Base-by-base conservation (phyloP, 768 basidiomycete species). In the Russula sp. region DNA sequence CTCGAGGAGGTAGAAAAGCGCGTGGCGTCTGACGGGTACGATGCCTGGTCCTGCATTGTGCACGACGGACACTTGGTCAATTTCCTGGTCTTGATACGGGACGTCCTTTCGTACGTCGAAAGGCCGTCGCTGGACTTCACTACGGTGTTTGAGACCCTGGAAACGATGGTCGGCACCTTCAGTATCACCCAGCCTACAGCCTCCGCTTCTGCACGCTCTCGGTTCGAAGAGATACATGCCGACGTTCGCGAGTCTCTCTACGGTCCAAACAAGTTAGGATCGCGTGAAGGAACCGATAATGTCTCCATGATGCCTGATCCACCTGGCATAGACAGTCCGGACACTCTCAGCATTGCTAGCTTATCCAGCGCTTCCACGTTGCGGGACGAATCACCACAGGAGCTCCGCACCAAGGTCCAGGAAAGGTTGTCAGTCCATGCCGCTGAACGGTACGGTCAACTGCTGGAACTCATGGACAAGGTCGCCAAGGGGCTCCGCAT, bases 391-490 rank as follows among this genome's bases (percentile, higher is more conserved):
- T 4, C 6, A 10, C 7, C 48, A 7, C 4, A 20, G 3, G 13
- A 37, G 18, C 13, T 27, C 47, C 34, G 16, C 47, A 2, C 18
- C 48, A 50, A 39, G 14, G 35, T 58, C 37, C 57, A 49, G 37
- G 40, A 22, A 40, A 40, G 37, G 16, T 40, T 40, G 1, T 49
- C 57, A 3, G 6, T n/a, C n/a, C 14, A 59, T 22, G 34, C 20
- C 7, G 37, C 32, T 20, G 57, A 58, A 49, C 57, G 57, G 31
- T 51, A 39, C 37, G 18, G 6, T 13, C 57, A 50, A 20, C 35
- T 59, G 14, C 27, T 59, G 37, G 57, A 39, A 16, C 22, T 59
- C 16, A 51, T 50, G 48, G 57, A 59, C 37, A 59, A 50, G 48
- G 39, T 51, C 9, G 48, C 34, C 2, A 59, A 4, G 22, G 57